Evolutionary conservation across 2,329 filamentous ascomycete genomes (phyloP), one percentile per base, ranked within the genome.

Genomic region (Metarhizium humberi): DNA sequence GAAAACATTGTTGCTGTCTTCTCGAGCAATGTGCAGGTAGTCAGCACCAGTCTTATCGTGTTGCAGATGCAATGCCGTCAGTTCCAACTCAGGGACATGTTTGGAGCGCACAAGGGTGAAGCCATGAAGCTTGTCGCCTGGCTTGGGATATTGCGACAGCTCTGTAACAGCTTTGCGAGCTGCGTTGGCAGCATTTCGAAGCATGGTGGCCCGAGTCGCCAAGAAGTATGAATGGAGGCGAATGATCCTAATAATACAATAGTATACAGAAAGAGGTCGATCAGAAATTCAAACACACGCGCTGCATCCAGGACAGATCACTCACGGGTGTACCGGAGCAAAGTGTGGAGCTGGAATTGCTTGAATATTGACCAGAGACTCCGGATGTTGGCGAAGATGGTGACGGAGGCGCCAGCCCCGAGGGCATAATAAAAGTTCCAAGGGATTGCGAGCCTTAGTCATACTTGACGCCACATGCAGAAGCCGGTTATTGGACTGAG

Each of bases 1-100:
- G 74, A 99, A 99, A 68, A 97, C 94, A 88, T 99, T 99, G 76
- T 99, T 99, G 76, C 87, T 88, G 68, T 99, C 94, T 56, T 97
- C 91, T 63, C 92, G 81, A 16, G 92, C 92, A 64, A 99, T 87
- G 73, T 99, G 94, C 50, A 99, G 79, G 68, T 97, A 96, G 62
- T 99, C 90, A 60, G 94, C 94, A 57, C 92, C 90, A 0, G 94
- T 99, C 76, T 92, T 92, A 74, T 97, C 89, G 69, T 99, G 94
- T 66, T 89, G 86, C 59, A 99, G 80, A 60, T 95, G 89, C 53
- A 97, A 73, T 5, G 94, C 94, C 1, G 92, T 95, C 66, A 99
- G 75, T 71, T 97, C 89, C 51, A 97, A 81, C 75, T 99, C 94
- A 0, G 92, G 90, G 2, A 99, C 89, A 73, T 95, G 88, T 74